Percentiles rank a stretch among this genome's conserved stretches.
phyloP scores from a whole-genome alignment of 345 rosid genomes.

The Linum usitatissimum region DNA sequence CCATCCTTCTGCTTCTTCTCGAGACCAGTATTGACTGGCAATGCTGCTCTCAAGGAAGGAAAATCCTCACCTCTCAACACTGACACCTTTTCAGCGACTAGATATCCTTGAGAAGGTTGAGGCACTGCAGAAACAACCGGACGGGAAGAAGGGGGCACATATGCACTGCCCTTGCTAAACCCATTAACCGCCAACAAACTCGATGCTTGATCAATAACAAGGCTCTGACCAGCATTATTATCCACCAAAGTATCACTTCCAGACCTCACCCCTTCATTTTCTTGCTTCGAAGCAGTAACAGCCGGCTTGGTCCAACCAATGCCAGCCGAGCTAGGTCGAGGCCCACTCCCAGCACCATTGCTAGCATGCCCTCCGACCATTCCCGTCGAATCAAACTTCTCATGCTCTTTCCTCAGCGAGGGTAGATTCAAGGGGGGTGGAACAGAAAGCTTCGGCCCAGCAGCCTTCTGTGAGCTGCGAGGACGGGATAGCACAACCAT shows the following conservation, averaged over 20 bases:
- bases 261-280: slow-evolving; percentile 33
- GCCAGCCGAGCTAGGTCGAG: slow-evolving; percentile 70
- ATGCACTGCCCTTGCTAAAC: slow-evolving; percentile 34
- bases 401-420: slow-evolving; percentile 80
- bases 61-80: slow-evolving; percentile 92
- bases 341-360: slow-evolving; percentile 55
- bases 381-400: slow-evolving; percentile 63
- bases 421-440: slow-evolving; percentile 99
- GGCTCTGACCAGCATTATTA: slow-evolving; percentile 2
- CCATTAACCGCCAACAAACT: slow-evolving; percentile 33
- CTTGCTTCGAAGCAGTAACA: slow-evolving; percentile 33
- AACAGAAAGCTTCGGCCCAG: slow-evolving; percentile 87
- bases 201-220: slow-evolving; percentile 28
- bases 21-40: slow-evolving; percentile 40
- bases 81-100: slow-evolving; percentile 40
- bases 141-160: slow-evolving; percentile 43
- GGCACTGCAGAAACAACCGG: slow-evolving; percentile 24
- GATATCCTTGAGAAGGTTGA: slow-evolving; percentile 19
- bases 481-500: slow-evolving; percentile 92
- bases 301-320: slow-evolving; percentile 90
- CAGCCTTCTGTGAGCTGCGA: slow-evolving; percentile 74
- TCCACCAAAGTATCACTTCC: slow-evolving; percentile 13
- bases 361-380: slow-evolving; percentile 50
- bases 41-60: slow-evolving; percentile 71
- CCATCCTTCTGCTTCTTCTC: slow-evolving; percentile 75